phyloP scores from a whole-genome alignment of 768 basidiomycete genomes.

The Termitomyces sp. region DNA sequence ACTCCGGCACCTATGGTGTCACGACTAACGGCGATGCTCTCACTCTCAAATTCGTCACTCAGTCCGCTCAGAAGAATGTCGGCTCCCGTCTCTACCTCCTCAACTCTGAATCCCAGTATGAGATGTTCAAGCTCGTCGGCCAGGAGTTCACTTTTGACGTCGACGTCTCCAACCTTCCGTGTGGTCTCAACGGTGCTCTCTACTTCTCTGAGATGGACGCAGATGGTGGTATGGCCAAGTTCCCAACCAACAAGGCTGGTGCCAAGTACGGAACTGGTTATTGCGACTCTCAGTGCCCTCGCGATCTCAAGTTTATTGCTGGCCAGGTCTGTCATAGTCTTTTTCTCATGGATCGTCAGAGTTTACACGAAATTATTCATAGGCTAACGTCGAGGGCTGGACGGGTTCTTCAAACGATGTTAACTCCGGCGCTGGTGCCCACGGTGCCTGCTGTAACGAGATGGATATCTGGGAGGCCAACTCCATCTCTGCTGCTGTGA shows the following conservation, averaged over 20 bases:
- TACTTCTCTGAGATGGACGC: slow-evolving; percentile 5
- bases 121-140: slow-evolving; percentile 7
- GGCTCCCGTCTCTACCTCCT: slow-evolving; percentile 20
- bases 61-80: slow-evolving; percentile 29
- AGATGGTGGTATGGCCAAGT: neutral
- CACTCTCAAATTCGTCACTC: slow-evolving; percentile 45
- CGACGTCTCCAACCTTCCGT: slow-evolving; percentile 2
- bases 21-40: slow-evolving; percentile 34
- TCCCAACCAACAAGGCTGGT: neutral
- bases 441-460: slow-evolving; percentile 47
- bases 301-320: neutral
- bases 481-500: slow-evolving; percentile 43
- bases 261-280: neutral
- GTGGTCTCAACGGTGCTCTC: slow-evolving; percentile 1
- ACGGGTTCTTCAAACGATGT: slow-evolving; percentile 26
- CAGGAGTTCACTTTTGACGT: slow-evolving; percentile 5
- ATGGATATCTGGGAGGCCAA: slow-evolving; percentile 62
- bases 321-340: neutral
- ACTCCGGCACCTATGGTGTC: slow-evolving; percentile 47
- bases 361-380: neutral
- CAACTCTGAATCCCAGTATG: slow-evolving; percentile 3
- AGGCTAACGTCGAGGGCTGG: slow-evolving; percentile 48
- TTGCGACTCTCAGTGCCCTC: neutral
- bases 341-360: neutral
- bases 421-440: slow-evolving; percentile 40